Base-by-base conservation (phyloP, 441 rosid species). In the Gossypium gossypioides region DNA sequence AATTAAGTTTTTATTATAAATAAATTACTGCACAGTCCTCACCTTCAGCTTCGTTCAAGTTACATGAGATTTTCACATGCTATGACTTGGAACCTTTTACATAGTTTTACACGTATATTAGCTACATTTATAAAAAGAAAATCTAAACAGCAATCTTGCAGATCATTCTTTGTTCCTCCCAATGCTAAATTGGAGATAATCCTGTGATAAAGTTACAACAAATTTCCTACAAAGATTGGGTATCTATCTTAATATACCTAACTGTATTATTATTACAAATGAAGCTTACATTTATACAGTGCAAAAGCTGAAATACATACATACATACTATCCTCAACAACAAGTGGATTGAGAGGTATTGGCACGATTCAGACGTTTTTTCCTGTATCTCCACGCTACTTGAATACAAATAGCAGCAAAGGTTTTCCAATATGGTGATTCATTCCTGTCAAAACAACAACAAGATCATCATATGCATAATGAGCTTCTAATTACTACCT, bases 381-480 rank as follows among this genome's bases (percentile, higher is more conserved):
- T 87, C 70, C 88, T 73, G 72, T 89, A 87, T 83, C 89, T 87
- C 98, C 98, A 89, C 2, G 90, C 88, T 69, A 91, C 97, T 81
- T 89, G 96, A 77, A 93, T 88, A 62, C 74, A 79, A 8, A 44
- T 78, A 46, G 96, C 96, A 19, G 94, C 97, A 19, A 77, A 60
- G 80, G 76, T 67, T 78, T 90, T 86, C 98, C 96, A 89, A 75
- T 86, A 87, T 3, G 91, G 98, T 18, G 91, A 92, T 75, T 84
- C 83, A 66, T 92, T 86, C 86, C 95, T 89, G 80, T 1, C 42
- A 72, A 8, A 51, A 66, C 32, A 50, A 48, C 69, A 63, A 48
- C 8, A 25, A 42, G 13, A 6, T 42, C 54, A 46, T 66, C 44
- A 29, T 42, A 59, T 19, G 15, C 21, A 40, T 16, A 12, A 19